Percentiles rank a stretch among this genome's conserved stretches.
These are phyloP conservation scores for Ziziphus jujuba DNA, from an alignment of 306 rosid species.

Conservation along the genomic window DNA sequence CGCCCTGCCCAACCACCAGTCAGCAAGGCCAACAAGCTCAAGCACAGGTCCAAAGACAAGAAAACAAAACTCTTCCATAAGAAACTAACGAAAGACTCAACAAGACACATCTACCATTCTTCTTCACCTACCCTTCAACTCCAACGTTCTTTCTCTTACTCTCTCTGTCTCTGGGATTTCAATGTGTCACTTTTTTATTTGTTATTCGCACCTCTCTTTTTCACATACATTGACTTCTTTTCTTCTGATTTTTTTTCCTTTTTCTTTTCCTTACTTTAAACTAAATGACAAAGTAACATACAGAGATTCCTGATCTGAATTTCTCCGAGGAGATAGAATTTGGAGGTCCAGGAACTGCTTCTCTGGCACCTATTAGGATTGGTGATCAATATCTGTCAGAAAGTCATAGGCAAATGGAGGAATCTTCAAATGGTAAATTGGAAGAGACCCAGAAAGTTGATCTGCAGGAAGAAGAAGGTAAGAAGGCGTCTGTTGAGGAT, in stretches of 20 bases:
- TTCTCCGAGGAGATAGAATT: conserved; percentile 11
- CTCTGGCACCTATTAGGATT: conserved; percentile 8
- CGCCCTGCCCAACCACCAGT: conserved; percentile 37
- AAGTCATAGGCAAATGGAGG: conserved; percentile 43
- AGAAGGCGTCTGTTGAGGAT: conserved; percentile 26
- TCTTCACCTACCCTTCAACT: conserved; percentile 37
- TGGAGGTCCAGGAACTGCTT: neutral
- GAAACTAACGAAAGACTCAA: conserved; percentile 6
- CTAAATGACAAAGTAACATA: too few species aligned
- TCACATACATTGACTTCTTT: neutral
- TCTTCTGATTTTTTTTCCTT: neutral
- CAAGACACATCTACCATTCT: conserved; percentile 41
- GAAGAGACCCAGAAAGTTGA: conserved; percentile 31
- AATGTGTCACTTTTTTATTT: neutral
- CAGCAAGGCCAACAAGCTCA: conserved; percentile 43
- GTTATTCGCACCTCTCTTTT: too few species aligned
- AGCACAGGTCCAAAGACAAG: conserved; percentile 28
- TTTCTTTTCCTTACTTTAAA: too few species aligned
- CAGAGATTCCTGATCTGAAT: neutral
- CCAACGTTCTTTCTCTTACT: conserved; percentile 12
- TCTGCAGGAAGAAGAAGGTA: conserved; percentile 18
- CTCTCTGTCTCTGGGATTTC: neutral
- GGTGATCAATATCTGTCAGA: conserved; percentile 16
- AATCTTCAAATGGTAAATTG: conserved; percentile 32
- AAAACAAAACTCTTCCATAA: conserved; percentile 28